Evolutionary conservation across 1,284 basidiomycete genomes (phyloP).

Genomic region (Trametes hirsuta): DNA sequence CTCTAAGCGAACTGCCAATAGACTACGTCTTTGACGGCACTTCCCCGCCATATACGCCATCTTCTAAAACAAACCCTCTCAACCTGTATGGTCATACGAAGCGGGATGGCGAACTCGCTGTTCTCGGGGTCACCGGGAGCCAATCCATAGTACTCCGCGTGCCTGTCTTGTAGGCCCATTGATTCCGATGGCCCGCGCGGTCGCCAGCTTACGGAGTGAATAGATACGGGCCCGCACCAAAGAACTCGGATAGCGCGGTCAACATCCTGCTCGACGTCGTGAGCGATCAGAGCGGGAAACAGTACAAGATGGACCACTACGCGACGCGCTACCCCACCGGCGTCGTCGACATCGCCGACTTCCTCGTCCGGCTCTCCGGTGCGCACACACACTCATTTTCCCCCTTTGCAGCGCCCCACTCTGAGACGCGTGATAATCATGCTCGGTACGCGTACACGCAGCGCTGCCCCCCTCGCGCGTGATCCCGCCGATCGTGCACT

Average conservation of each 20-base stretch:
- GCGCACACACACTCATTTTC: conserved; percentile 24
- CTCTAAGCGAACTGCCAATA: conserved; percentile 28
- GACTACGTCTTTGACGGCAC: conserved; percentile 89
- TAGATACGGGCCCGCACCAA: conserved; percentile 79
- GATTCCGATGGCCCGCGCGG: not conserved
- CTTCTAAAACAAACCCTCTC: conserved; percentile 69
- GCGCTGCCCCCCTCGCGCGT: conserved; percentile 31
- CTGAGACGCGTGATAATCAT: not conserved
- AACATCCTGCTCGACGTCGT: conserved; percentile 82
- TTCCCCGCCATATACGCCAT: conserved; percentile 76
- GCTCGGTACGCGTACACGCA: conserved; percentile 3
- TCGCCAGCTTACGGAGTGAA: not conserved
- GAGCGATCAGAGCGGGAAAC: conserved; percentile 74
- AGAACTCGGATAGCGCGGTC: conserved; percentile 78
- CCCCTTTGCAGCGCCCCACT: not conserved
- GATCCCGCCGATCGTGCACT: conserved; percentile 75
- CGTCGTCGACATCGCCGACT: conserved; percentile 74
- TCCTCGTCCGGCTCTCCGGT: conserved; percentile 72
- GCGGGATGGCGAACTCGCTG: conserved; percentile 72
- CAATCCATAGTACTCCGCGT: conserved; percentile 72
- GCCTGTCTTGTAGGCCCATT: conserved; percentile 68
- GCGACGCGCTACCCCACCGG: conserved; percentile 84
- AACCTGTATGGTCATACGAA: conserved; percentile 82
- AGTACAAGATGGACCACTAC: conserved; percentile 87
- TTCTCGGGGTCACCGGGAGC: conserved; percentile 57